phyloP scores from a whole-genome alignment of 208 protist species.

The Trichomonas vaginalis region DNA sequence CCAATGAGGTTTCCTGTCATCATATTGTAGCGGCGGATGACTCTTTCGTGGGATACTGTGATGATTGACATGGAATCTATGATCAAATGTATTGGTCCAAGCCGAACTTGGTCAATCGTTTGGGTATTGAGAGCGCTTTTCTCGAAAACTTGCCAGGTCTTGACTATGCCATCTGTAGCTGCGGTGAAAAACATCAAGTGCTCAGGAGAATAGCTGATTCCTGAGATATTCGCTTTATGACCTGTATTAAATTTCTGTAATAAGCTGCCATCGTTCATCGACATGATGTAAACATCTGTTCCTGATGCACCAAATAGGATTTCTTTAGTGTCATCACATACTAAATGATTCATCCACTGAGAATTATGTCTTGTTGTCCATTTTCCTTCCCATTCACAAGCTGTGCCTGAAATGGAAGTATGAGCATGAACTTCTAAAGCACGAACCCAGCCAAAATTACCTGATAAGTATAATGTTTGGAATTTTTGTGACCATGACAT shows the following conservation, averaged over 20 bases:
- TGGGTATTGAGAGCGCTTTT: background rate
- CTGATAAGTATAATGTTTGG: background rate
- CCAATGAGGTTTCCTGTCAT: background rate
- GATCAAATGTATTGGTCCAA: background rate
- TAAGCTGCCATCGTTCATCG: background rate
- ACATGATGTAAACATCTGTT: background rate
- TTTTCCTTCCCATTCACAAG: background rate
- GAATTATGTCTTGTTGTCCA: background rate
- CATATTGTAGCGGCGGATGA: background rate
- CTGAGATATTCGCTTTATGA: background rate
- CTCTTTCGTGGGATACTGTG: background rate
- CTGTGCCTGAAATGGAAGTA: background rate
- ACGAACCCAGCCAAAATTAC: constrained; percentile 6
- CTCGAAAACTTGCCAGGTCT: background rate
- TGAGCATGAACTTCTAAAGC: background rate
- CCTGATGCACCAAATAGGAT: background rate
- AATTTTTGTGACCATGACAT: background rate
- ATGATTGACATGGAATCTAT: background rate
- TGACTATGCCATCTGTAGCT: background rate
- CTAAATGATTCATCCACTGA: background rate
- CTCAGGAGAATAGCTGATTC: background rate
- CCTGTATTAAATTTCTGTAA: background rate
- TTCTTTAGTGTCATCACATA: background rate
- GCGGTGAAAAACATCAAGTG: background rate
- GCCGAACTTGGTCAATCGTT: background rate